Evolutionary conservation across 306 rosid genomes (phyloP), one percentile per base, ranked within the genome.

Genomic region (Dicorynia guianensis): DNA sequence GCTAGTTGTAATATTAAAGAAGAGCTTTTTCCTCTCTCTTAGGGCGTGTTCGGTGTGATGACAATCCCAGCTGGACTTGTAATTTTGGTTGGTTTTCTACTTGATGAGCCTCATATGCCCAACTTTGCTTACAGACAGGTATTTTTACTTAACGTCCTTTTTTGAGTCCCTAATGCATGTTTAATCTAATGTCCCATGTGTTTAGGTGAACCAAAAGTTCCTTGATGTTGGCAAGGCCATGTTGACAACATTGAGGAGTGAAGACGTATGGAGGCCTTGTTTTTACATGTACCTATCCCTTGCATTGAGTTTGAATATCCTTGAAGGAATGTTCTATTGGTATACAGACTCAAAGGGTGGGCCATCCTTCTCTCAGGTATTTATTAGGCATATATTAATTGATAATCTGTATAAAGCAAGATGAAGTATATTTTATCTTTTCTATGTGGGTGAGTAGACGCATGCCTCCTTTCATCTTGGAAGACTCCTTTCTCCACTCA

Each of bases 321-420:
- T 70, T 20, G 98, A 94, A 53, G 98, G 97, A 49, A 89, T 94
- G 93, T 92, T 94, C 82, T 94, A 92, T 69, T 94, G 98, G 98
- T 89, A 86, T 53, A 94, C 98, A 71, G 98, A 94, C 80, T 80
- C 96, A 19, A 81, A 88, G 61, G 84, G 49, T 25, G 98, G 98
- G 43, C 98, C 97, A 5, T 74, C 87, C 69, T 92, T 94, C 87
- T 90, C 97, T 60, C 84, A 94, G 98, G 98, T 94, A 88, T 47
- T 77, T 72, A 44, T 39, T 62, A 47, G 17, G 56, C 44, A 30
- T 35, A 35, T 0, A 47, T 49, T 63, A 8, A 68, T 36, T 58
- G 43, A 48, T 50, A 14, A 46, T 65, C 30, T 14, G 11, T 30
- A 12, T 67, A 30, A 36, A 13, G 13, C 13, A 18, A n/a, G 19